A percentile compares a stretch with the other conserved stretches of the same genome.
phyloP scores from a whole-genome alignment of 139 green algal species.

The Chlorella sp. region DNA sequence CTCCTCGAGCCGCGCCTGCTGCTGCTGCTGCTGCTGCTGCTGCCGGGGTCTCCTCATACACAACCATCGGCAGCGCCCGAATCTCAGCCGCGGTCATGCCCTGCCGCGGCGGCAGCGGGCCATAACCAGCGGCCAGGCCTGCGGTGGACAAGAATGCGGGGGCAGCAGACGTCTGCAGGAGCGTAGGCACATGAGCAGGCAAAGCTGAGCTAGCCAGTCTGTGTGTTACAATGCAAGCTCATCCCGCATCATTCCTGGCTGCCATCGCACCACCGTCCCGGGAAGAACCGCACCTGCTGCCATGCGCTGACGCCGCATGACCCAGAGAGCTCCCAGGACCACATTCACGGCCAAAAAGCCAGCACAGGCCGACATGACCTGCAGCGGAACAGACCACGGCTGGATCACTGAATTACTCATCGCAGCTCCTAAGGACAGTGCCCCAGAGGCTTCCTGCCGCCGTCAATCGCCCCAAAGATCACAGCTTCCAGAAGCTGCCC shows the following conservation, averaged over 20 bases:
- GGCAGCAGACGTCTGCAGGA: background rate
- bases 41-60: slow-evolving; percentile 29
- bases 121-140: background rate
- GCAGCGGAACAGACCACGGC: background rate
- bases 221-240: background rate
- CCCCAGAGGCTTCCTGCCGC: too few species aligned
- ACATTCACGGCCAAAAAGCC: slow-evolving; percentile 72
- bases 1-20: background rate
- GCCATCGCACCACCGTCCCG: background rate
- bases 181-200: background rate
- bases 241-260: background rate
- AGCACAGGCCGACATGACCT: slow-evolving; percentile 60
- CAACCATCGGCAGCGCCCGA: slow-evolving; percentile 56
- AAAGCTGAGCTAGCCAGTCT: background rate
- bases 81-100: slow-evolving; percentile 55
- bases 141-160: too few species aligned
- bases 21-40: background rate
- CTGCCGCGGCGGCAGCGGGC: slow-evolving; percentile 5
- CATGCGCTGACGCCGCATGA: slow-evolving; percentile 58
- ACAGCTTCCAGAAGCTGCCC: too few species aligned
- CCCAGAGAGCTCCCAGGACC: slow-evolving; percentile 73
- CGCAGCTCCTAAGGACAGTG: too few species aligned
- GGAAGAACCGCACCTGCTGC: background rate
- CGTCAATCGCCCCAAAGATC: too few species aligned
- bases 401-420: too few species aligned